Evolutionary conservation across 805 yeast species (phyloP).

Genomic region (Candida rishiriensis): DNA sequence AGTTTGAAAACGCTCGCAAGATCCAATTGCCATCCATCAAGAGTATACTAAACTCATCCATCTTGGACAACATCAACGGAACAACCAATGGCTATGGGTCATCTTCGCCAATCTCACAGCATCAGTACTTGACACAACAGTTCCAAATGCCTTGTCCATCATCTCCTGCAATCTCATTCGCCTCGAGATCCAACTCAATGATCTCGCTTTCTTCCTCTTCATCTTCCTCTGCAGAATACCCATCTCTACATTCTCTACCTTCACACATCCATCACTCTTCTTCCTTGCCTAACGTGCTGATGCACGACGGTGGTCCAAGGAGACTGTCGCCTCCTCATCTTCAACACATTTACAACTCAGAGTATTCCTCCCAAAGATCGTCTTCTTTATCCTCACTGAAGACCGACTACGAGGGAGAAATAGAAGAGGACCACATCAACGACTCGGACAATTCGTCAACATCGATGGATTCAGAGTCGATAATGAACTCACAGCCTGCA

Average conservation of each 20-base stretch:
- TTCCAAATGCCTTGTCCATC: not conserved
- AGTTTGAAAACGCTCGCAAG: conserved; percentile 5
- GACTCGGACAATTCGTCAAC: not conserved
- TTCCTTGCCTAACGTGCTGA: too few relatives aligned
- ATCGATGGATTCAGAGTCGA: not conserved
- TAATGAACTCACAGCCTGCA: not conserved
- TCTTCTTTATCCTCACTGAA: conserved; percentile 3
- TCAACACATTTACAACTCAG: not conserved
- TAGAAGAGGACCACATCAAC: not conserved
- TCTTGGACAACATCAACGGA: conserved; percentile 8
- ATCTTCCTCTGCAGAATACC: too few relatives aligned
- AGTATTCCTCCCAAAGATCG: not conserved
- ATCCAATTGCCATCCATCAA: conserved; percentile 21
- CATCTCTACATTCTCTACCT: too few relatives aligned
- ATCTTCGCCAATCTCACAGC: conserved; percentile 8
- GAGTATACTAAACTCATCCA: conserved; percentile 17
- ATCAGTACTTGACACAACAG: conserved; percentile 5
- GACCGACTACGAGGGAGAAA: not conserved
- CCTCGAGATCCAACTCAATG: too few relatives aligned
- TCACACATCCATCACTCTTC: too few relatives aligned
- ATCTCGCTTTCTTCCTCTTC: too few relatives aligned
- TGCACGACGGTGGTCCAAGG: not conserved
- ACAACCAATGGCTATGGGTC: not conserved
- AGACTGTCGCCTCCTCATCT: not conserved
- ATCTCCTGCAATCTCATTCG: too few relatives aligned